Conservation (phyloP, 2,329 filamentous ascomycete genomes). For the Proliferodiscus dingleyae region DNA sequence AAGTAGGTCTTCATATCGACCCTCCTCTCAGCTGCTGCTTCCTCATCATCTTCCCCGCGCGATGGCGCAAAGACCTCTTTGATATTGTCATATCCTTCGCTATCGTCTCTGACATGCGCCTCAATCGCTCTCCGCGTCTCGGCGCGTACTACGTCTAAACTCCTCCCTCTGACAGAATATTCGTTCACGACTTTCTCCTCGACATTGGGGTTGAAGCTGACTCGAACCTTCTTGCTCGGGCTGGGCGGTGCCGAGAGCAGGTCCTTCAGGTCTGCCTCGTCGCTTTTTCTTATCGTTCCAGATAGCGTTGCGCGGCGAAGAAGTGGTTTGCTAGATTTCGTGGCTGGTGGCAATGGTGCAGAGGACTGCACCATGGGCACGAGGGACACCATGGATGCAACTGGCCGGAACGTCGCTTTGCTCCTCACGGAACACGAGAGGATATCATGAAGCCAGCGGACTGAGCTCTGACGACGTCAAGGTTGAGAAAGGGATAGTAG, state of each 20-base stretch:
- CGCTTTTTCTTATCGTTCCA: constrained; percentile 25
- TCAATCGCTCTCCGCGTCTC: constrained; percentile 41
- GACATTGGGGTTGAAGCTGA: constrained; percentile 31
- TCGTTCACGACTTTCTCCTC: constrained; percentile 31
- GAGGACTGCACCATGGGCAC: constrained; percentile 14
- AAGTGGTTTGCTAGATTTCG: constrained; percentile 27
- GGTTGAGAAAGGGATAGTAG: neutral
- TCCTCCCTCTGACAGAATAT: constrained; percentile 22
- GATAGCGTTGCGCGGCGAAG: constrained; percentile 25
- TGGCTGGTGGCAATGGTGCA: constrained; percentile 7
- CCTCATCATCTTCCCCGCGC: constrained; percentile 18
- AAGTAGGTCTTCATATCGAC: constrained; percentile 51
- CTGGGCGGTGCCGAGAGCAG: constrained; percentile 20
- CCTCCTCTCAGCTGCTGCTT: constrained; percentile 27
- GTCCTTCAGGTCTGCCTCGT: constrained; percentile 25
- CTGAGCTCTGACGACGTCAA: neutral
- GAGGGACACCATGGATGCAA: constrained; percentile 23
- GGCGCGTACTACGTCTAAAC: constrained; percentile 25
- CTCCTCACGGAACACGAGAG: neutral
- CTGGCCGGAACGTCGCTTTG: constrained; percentile 2
- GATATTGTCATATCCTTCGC: constrained; percentile 56
- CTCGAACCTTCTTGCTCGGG: constrained; percentile 27
- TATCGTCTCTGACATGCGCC: constrained; percentile 50
- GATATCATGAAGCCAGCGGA: constrained; percentile 13
- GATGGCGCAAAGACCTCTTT: constrained; percentile 47